A percentile compares a stretch with the other conserved stretches of the same genome.
Conservation (phyloP, 148 eudicot species). For the Salicornia ramosissima region DNA sequence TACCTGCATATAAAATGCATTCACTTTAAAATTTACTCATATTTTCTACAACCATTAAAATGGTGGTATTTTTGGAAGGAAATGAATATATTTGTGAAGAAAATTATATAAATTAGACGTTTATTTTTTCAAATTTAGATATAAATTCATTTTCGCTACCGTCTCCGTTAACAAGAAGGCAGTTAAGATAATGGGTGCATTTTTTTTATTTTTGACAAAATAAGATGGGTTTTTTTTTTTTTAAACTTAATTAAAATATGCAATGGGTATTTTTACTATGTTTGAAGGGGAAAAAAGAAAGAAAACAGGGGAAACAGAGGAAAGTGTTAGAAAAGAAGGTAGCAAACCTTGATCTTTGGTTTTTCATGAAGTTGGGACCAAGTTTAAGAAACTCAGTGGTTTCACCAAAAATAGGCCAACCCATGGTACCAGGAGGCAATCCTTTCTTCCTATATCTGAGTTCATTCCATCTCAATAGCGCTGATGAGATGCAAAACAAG, state of each 20-base stretch:
- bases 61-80: too few species aligned
- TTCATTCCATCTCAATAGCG: slow-evolving; percentile 81
- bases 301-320: slow-evolving; percentile 11
- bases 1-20: too few species aligned
- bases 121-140: too few species aligned
- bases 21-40: too few species aligned
- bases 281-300: not conserved
- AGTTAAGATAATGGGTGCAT: too few species aligned
- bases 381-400: slow-evolving; percentile 91
- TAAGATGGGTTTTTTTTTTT: too few species aligned
- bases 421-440: slow-evolving; percentile 96
- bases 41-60: too few species aligned
- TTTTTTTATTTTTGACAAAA: too few species aligned
- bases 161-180: too few species aligned
- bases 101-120: too few species aligned
- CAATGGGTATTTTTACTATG: not conserved
- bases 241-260: not conserved
- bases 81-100: too few species aligned
- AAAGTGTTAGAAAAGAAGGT: not conserved
- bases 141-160: too few species aligned
- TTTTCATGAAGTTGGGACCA: slow-evolving; percentile 84
- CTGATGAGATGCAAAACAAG: slow-evolving; percentile 39
- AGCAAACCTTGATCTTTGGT: slow-evolving; percentile 74
- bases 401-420: slow-evolving; percentile 97
- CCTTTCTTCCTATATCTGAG: slow-evolving; percentile 69